Conservation (phyloP, 331 rosid species). For the Telfairia occidentalis region DNA sequence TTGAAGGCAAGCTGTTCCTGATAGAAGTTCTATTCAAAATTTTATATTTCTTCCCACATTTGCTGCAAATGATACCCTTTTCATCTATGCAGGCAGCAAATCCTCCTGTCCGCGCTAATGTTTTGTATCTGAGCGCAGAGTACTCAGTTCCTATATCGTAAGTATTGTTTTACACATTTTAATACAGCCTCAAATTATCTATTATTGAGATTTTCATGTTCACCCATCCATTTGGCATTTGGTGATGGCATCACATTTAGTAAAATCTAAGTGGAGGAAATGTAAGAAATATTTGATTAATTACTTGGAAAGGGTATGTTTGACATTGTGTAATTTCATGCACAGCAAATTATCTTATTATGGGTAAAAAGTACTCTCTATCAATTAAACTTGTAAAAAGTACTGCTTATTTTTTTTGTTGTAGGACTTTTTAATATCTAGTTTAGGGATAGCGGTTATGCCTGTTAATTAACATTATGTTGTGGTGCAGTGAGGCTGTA, state of each 20-base stretch:
- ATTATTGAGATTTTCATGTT: not conserved
- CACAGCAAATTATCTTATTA: not conserved
- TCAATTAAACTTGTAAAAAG: not conserved
- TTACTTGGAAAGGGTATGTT: not conserved
- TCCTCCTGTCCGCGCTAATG: constrained; percentile 94
- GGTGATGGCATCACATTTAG: not conserved
- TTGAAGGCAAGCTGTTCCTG: constrained; percentile 38
- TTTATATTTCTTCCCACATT: constrained; percentile 10
- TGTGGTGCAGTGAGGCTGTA: constrained; percentile 64
- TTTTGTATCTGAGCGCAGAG: constrained; percentile 51
- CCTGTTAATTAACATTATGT: constrained; percentile 1
- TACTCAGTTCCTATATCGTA: constrained; percentile 74
- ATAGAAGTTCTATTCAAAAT: not conserved
- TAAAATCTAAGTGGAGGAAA: not conserved
- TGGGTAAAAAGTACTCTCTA: not conserved
- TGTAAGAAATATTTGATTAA: not conserved
- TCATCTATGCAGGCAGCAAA: constrained; percentile 52
- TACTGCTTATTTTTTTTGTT: not conserved
- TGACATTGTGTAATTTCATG: not conserved
- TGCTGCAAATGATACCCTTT: constrained; percentile 21
- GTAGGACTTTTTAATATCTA: not conserved
- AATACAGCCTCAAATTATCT: not conserved
- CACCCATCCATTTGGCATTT: not conserved
- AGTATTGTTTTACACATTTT: constrained; percentile 15
- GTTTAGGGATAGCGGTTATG: not conserved